These are phyloP conservation scores for Rhodotorula sp. DNA, from an alignment of 1,284 basidiomycete genomes.

Conservation along the genomic window DNA sequence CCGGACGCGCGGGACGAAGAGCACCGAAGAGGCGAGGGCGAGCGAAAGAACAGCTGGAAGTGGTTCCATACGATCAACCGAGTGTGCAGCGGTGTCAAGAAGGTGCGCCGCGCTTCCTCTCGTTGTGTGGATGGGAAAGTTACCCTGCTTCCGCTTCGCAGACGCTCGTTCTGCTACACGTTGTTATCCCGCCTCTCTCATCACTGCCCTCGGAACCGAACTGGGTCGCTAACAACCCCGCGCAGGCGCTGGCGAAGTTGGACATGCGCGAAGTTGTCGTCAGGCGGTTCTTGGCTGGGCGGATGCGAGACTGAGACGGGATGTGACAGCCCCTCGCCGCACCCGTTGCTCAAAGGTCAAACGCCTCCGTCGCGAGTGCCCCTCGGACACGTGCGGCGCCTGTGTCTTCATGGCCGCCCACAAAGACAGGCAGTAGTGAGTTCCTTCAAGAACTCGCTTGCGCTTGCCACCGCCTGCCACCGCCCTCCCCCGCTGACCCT, in stretches of 20 bases:
- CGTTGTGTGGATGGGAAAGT: too few species aligned
- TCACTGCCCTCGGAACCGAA: constrained; percentile 52
- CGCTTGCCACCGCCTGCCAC: too few species aligned
- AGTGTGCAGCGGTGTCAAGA: constrained; percentile 95
- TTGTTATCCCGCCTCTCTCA: constrained; percentile 74
- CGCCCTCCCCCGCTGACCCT: background rate
- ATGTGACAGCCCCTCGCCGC: constrained; percentile 28
- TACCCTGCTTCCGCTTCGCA: constrained; percentile 47
- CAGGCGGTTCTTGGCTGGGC: constrained; percentile 80
- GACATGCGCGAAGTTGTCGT: constrained; percentile 81
- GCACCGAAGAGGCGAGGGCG: constrained; percentile 29
- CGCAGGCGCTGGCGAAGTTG: constrained; percentile 57
- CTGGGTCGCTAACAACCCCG: constrained; percentile 44
- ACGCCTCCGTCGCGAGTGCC: constrained; percentile 96
- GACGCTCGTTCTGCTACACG: constrained; percentile 86
- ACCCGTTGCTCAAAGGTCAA: constrained; percentile 94
- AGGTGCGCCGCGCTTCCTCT: constrained; percentile 57
- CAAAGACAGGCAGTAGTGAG: too few species aligned
- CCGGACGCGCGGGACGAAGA: constrained; percentile 6
- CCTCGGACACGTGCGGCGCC: constrained; percentile 81
- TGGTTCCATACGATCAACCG: constrained; percentile 97
- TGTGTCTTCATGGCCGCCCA: constrained; percentile 73
- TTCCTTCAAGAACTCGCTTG: constrained; percentile 1
- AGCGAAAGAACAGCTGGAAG: constrained; percentile 68
- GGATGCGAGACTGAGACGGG: constrained; percentile 72